A percentile compares a stretch with the other conserved stretches of the same genome.
phyloP scores from a whole-genome alignment of 306 rosid species.

The Citrullus colocynthis region DNA sequence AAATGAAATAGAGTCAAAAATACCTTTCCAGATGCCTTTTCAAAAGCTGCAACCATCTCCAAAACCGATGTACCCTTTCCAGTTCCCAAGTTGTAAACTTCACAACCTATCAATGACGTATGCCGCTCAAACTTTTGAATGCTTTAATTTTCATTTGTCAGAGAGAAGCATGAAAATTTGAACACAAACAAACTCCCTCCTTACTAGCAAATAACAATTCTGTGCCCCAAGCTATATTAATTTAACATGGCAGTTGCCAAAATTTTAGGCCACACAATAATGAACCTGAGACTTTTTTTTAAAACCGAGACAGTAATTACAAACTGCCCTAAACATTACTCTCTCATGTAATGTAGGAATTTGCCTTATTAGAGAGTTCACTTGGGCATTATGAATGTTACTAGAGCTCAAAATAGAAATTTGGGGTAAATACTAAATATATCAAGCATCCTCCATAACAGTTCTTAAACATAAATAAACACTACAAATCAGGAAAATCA shows the following conservation, averaged over 20 bases:
- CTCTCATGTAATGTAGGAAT: not conserved
- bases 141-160: not conserved
- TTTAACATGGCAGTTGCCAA: not conserved
- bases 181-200: not conserved
- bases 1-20: not conserved
- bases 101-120: constrained; percentile 47
- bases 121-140: not conserved
- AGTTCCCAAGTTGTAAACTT: constrained; percentile 91
- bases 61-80: constrained; percentile 95
- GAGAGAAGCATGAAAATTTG: not conserved
- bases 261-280: not conserved
- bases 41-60: constrained; percentile 94
- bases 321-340: not conserved
- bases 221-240: not conserved
- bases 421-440: not conserved
- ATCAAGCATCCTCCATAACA: not conserved
- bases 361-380: not conserved
- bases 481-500: not conserved
- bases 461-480: not conserved
- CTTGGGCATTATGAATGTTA: not conserved
- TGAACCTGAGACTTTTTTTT: not conserved
- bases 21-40: constrained; percentile 88
- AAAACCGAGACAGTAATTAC: not conserved
- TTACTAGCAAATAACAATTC: not conserved
- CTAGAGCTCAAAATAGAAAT: not conserved